Evolutionary conservation across 2,329 filamentous ascomycete species (phyloP), one percentile per base, ranked within the genome.

Genomic region (Colletotrichum sp.): DNA sequence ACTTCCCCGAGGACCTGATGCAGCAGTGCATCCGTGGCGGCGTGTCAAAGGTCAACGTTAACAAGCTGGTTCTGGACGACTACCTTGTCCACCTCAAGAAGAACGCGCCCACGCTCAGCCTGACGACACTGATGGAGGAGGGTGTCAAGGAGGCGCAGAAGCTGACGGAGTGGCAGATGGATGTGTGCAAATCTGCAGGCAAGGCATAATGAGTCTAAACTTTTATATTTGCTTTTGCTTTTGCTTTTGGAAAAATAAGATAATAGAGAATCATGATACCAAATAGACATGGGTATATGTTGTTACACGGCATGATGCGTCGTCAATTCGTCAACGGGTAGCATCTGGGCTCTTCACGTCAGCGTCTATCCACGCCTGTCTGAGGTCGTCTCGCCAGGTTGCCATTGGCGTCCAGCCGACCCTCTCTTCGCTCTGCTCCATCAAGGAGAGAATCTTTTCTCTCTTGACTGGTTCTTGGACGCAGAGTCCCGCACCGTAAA

Each of bases 31-130:
- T 92, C 78, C 80, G 81, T 26, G 84, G 84, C 16, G 90, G 90
- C 1, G 85, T 89, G n/a, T 84, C 87, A 28, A 91, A 92, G 81
- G 83, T 91, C 75, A 92, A 92, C 76, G 89, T 92, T 3, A 92
- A 92, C 78, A 89, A 88, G 81, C 79, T 88, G 44, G 84, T 90
- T 24, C 82, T 89, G 16, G 85, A 89, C 70, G 84, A 85, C 55
- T 88, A 88, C 72, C 82, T 87, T 39, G 83, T 83, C 68, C 81
- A 87, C 74, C 75, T 90, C 32, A 81, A 84, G 77, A 78, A 83
- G 59, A 84, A 87, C 36, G 85, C 86, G 7, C 76, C 84, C 63
- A 83, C 79, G 68, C 62, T 80, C 76, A 78, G 78, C 16, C 78
- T 85, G 64, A 87, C 84, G n/a, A 81, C 82, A 55, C 78, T 88